Evolutionary conservation across 2,329 filamentous ascomycete species (phyloP).

Genomic region (Graphilbum ipis-grandicollis): DNA sequence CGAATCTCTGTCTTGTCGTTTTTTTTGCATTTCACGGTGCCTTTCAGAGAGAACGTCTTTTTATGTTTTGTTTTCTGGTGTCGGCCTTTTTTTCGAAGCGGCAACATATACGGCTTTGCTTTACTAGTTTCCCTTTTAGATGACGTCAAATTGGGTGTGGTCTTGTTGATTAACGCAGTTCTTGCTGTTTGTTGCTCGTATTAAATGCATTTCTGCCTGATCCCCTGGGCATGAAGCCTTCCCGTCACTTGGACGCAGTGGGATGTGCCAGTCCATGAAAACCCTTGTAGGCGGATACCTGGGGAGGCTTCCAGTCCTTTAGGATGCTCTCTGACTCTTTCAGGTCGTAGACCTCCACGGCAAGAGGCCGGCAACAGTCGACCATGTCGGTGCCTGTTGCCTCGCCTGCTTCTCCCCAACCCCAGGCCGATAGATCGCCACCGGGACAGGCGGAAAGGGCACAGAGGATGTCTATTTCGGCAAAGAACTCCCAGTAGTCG

Average conservation of each 20-base stretch:
- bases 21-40: no score
- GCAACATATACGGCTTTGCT: no score
- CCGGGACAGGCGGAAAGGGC: conserved; percentile 49
- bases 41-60: no score
- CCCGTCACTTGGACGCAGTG: background rate
- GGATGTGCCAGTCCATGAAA: conserved; percentile 1
- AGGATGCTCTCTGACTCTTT: conserved; percentile 1
- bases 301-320: conserved; percentile 1
- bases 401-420: conserved; percentile 51
- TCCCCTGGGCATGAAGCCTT: no score
- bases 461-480: conserved; percentile 56
- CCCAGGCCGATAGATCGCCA: conserved; percentile 68
- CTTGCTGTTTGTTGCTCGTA: no score
- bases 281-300: background rate
- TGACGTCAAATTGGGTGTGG: no score
- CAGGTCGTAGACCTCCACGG: conserved; percentile 45
- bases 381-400: conserved; percentile 37
- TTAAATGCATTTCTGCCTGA: no score
- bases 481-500: conserved; percentile 59
- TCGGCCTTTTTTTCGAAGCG: no score
- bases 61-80: no score
- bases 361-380: conserved; percentile 54
- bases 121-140: no score
- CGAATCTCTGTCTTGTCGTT: no score
- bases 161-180: no score